Conservation (phyloP, 2,329 filamentous ascomycete genomes). For the Phialocephala subalpina region DNA sequence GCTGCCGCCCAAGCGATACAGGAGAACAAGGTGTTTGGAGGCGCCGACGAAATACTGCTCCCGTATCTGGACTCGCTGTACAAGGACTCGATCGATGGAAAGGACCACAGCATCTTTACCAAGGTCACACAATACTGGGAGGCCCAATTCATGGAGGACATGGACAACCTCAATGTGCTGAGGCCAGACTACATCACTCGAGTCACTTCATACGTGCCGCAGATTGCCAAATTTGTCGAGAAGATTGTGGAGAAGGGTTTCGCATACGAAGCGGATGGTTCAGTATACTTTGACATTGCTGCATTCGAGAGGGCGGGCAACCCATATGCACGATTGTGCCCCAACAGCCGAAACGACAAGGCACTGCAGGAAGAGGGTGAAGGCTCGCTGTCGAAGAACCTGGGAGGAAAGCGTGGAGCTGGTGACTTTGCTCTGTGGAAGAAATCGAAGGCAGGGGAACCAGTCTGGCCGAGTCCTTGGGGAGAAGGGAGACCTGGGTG, state of each 20-base stretch:
- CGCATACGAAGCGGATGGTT: constrained; percentile 83
- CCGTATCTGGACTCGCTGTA: constrained; percentile 81
- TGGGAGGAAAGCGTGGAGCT: constrained; percentile 73
- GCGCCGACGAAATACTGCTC: constrained; percentile 73
- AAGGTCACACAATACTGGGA: constrained; percentile 88
- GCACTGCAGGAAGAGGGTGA: constrained; percentile 88
- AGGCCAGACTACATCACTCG: constrained; percentile 83
- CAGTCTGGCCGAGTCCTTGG: constrained; percentile 89
- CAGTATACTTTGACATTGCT: constrained; percentile 92
- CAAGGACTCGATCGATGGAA: constrained; percentile 67
- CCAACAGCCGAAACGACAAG: constrained; percentile 85
- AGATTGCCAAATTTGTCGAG: constrained; percentile 84
- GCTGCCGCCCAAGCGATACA: constrained; percentile 57
- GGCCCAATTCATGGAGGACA: constrained; percentile 86
- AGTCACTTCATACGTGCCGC: constrained; percentile 90
- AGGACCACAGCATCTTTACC: constrained; percentile 79
- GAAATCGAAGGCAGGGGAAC: constrained; percentile 88
- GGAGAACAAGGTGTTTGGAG: constrained; percentile 59
- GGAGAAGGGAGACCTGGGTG: constrained; percentile 88
- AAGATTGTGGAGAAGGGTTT: constrained; percentile 77
- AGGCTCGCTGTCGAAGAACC: constrained; percentile 74
- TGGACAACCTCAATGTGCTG: constrained; percentile 85
- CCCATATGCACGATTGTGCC: constrained; percentile 84
- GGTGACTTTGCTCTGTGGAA: constrained; percentile 97
- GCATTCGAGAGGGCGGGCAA: constrained; percentile 87